Conservation (phyloP, 2,329 filamentous ascomycete species). For the Penicillium carneum region DNA sequence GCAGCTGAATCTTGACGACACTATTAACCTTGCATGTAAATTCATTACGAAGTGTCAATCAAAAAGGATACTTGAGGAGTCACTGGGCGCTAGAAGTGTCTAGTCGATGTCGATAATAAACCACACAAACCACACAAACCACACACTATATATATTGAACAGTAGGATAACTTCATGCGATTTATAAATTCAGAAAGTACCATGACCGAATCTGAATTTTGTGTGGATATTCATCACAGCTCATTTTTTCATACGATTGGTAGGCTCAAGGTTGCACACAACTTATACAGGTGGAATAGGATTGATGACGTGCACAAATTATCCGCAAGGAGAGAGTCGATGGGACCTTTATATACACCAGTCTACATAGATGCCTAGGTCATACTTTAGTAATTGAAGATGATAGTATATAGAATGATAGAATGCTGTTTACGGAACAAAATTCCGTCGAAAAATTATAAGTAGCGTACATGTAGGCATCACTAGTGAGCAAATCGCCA, state of each 20-base stretch:
- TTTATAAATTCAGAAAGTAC: no score
- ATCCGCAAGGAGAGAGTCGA: neutral
- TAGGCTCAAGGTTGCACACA: constrained; percentile 26
- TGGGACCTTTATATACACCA: neutral
- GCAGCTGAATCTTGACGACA: constrained; percentile 17
- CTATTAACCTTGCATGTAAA: neutral
- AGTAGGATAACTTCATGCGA: neutral
- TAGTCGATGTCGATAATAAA: no score
- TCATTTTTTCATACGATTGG: neutral
- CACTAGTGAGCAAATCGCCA: neutral
- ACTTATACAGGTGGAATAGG: neutral
- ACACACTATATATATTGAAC: neutral
- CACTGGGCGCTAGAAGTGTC: neutral
- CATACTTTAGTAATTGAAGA: neutral
- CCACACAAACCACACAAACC: no score
- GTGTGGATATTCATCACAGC: neutral
- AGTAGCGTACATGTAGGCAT: neutral
- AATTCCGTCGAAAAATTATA: neutral
- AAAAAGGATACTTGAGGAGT: neutral
- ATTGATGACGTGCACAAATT: constrained; percentile 37
- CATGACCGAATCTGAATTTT: neutral
- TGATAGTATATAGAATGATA: no score
- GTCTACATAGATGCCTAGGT: neutral
- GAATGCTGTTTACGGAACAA: neutral
- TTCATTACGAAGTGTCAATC: neutral